phyloP scores from a whole-genome alignment of 768 basidiomycete species.

The Tylopilus balloui region DNA sequence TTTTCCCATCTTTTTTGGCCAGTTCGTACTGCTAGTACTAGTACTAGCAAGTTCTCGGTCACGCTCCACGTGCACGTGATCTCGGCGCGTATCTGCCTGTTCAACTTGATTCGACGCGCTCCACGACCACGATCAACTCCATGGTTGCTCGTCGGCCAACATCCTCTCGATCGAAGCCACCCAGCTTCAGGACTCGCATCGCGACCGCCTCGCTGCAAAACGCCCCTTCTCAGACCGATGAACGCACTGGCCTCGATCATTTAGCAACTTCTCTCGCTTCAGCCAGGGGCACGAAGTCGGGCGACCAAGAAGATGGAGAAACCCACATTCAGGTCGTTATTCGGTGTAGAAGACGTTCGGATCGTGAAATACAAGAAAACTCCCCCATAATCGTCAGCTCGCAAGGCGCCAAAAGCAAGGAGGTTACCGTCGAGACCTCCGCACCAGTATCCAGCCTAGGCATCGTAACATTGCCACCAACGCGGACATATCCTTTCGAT shows the following conservation, averaged over 20 bases:
- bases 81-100: conserved; percentile 26
- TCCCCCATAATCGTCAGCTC: conserved; percentile 86
- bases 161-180: conserved; percentile 40
- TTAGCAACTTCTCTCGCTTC: conserved; percentile 25
- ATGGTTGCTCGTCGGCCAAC: conserved; percentile 67
- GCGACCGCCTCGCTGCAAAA: conserved; percentile 35
- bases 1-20: conserved; percentile 84
- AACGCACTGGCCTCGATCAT: conserved; percentile 13
- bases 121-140: conserved; percentile 8
- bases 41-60: not conserved
- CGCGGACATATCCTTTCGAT: conserved; percentile 90
- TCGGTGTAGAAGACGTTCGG: conserved; percentile 81
- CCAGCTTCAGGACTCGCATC: conserved; percentile 42
- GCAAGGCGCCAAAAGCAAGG: conserved; percentile 66
- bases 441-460: conserved; percentile 65
- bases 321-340: conserved; percentile 93
- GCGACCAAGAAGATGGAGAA: conserved; percentile 45
- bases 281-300: conserved; percentile 26
- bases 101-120: conserved; percentile 29
- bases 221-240: conserved; percentile 24
- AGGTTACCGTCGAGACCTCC: conserved; percentile 78
- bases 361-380: conserved; percentile 78
- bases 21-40: not conserved
- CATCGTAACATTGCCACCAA: conserved; percentile 68
- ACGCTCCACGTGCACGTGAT: conserved; percentile 28